phyloP scores from a whole-genome alignment of 2,329 filamentous ascomycete species.

The Stachybotrys echinatus region DNA sequence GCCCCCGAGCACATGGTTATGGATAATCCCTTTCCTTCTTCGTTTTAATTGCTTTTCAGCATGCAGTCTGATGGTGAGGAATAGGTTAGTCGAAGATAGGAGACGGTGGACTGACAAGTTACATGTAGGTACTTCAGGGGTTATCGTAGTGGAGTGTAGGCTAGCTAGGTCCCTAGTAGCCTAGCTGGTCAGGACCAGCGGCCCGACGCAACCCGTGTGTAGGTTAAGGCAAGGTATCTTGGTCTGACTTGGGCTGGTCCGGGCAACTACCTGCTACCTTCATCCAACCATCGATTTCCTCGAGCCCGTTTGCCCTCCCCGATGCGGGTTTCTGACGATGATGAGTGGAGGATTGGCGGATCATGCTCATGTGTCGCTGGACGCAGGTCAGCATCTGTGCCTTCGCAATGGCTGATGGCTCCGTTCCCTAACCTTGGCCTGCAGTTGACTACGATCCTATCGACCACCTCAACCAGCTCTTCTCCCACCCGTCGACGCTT shows the following conservation, averaged over 20 bases:
- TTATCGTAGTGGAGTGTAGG: not conserved
- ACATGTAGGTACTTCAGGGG: no score
- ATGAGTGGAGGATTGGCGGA: not conserved
- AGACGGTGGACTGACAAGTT: no score
- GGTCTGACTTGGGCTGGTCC: not conserved
- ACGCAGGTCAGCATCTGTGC: not conserved
- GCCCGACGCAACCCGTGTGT: not conserved
- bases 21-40: no score
- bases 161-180: no score
- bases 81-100: no score
- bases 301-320: not conserved
- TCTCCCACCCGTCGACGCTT: slow-evolving; percentile 82
- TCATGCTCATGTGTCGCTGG: not conserved
- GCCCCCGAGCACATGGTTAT: no score
- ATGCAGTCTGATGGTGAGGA: no score
- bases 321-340: not conserved
- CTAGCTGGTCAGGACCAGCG: not conserved
- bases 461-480: slow-evolving; percentile 87
- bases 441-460: slow-evolving; percentile 82
- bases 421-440: slow-evolving; percentile 12
- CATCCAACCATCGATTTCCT: not conserved
- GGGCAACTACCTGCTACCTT: not conserved
- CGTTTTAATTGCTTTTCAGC: no score
- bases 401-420: not conserved
- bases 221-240: no score